Evolutionary conservation across 208 protist genomes (phyloP).

Genomic region (Naegleria gruberi): DNA sequence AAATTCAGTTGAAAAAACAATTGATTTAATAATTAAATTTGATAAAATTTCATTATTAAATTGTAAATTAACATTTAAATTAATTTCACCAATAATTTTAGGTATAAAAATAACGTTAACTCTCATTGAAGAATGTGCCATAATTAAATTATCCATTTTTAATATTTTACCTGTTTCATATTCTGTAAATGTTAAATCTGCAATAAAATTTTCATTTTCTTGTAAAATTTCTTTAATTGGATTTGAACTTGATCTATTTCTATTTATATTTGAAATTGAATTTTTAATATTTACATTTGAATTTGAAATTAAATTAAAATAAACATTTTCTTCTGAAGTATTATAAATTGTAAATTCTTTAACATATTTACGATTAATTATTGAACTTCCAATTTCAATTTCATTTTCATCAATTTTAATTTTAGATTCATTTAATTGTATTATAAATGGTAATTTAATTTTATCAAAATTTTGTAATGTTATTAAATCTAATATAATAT

Average conservation of each 20-base stretch:
- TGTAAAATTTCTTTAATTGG: neutral
- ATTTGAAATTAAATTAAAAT: neutral
- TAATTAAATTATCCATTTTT: neutral
- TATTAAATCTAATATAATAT: neutral
- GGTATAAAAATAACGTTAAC: neutral
- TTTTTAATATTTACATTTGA: neutral
- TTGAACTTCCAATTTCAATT: neutral
- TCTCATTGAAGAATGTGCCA: neutral
- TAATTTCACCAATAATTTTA: neutral
- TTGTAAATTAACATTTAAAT: neutral
- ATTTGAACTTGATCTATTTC: neutral
- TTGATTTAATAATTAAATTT: neutral
- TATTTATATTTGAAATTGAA: neutral
- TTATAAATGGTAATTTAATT: neutral
- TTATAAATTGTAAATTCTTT: conserved; percentile 11
- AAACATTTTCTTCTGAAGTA: neutral
- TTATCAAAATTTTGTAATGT: neutral
- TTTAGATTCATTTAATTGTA: neutral
- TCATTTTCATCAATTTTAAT: neutral
- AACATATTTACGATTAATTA: neutral
- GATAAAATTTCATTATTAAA: neutral
- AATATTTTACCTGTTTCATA: neutral
- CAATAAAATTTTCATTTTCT: neutral
- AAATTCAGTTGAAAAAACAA: neutral
- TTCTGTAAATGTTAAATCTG: neutral